Base-by-base conservation (phyloP, 768 basidiomycete genomes). In the Roridomyces roridus region DNA sequence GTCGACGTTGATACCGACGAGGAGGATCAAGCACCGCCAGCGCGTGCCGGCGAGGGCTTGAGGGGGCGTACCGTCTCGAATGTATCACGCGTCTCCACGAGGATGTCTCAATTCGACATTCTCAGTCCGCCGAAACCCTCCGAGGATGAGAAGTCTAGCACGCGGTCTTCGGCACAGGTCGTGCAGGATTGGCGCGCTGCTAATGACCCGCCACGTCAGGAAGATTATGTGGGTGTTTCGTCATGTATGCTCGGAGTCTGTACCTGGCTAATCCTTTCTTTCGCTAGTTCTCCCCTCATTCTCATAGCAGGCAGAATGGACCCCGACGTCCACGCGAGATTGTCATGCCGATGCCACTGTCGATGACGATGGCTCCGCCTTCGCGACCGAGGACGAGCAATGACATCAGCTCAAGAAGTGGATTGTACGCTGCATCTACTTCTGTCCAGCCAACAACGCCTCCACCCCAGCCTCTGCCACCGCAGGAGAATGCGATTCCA, bases 91-190 rank as follows among this genome's bases (percentile, higher is more conserved):
- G 70, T 51, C 4, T 78, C 77, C 14, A 77, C 77, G 4, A 64
- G 56, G 17, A 62, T 77, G 18, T 78, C 76, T 18, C 68, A 77
- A 28, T 73, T 71, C 39, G 76, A 76, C 25, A 68, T 78, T 23
- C 68, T 78, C 18, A 68, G 69, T 25, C 70, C 75, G 17, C 76
- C 74, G 34, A 57, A 59, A 21, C 7, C 51, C 24, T 15, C 48
- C 31, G 47, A n/a, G n/a, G n/a, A n/a, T n/a, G n/a, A 54, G 35
- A 46, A 48, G n/a, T 48, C 55, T n/a, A 18, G 46, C 25, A 65
- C 68, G 24, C 65, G 60, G 25, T 63, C n/a, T n/a, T n/a, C 71
- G 1, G 65, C 73, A 48, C 59, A 63, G 25, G 71, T 72, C 12
- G 72, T 63, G 11, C 69, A 70, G 24, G 68, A 75, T 39, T 75